Evolutionary conservation across 495 filamentous ascomycete genomes (phyloP).

Genomic region (Daldinia caldariorum): DNA sequence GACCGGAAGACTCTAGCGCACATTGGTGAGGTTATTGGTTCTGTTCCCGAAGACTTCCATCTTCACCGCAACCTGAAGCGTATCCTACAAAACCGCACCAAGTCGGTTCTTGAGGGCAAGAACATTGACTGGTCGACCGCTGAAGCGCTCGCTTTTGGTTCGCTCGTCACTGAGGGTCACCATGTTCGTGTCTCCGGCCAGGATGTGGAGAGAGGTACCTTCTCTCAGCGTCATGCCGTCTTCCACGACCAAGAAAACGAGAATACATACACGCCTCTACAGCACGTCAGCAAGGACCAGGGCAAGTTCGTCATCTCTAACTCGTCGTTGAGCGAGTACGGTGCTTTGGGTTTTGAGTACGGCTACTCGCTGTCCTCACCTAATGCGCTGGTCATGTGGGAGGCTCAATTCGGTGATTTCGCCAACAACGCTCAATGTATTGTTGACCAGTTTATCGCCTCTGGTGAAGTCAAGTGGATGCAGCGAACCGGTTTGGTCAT

Average conservation of each 20-base stretch:
- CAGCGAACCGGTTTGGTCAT: constrained; percentile 95
- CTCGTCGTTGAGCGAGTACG: constrained; percentile 95
- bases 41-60: constrained; percentile 82
- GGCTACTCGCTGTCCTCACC: constrained; percentile 97
- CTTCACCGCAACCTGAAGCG: constrained; percentile 96
- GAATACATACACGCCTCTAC: constrained; percentile 88
- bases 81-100: constrained; percentile 88
- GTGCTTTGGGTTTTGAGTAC: constrained; percentile 96
- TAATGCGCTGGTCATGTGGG: constrained; percentile 97
- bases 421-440: constrained; percentile 99
- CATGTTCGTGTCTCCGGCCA: constrained; percentile 97
- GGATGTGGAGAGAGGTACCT: constrained; percentile 99
- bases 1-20: constrained; percentile 73
- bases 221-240: constrained; percentile 97
- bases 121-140: constrained; percentile 97
- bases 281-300: constrained; percentile 88
- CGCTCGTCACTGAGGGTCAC: constrained; percentile 88
- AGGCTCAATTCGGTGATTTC: constrained; percentile 99
- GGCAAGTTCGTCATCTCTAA: constrained; percentile 96
- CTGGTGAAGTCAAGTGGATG: constrained; percentile 97
- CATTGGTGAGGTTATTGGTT: constrained; percentile 80
- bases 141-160: constrained; percentile 94
- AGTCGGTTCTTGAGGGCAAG: constrained; percentile 91
- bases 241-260: constrained; percentile 97
- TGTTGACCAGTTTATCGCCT: constrained; percentile 98